These are phyloP conservation scores for Haplosporangium gracile DNA, from an alignment of 192 early-diverging fungal species.

Conservation along the genomic window DNA sequence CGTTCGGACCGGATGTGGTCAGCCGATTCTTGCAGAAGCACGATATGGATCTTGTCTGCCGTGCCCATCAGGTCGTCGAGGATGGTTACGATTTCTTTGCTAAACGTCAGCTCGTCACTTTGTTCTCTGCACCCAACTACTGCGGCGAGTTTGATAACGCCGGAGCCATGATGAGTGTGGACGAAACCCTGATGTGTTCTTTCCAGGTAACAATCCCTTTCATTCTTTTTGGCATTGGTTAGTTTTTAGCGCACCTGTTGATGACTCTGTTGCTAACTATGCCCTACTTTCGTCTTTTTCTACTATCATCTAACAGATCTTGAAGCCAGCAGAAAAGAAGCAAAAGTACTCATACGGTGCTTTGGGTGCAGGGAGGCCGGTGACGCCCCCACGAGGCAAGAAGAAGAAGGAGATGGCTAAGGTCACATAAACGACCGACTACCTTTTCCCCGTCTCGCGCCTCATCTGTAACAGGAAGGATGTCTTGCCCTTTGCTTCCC, in stretches of 20 bases:
- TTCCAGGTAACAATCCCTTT: slow-evolving; percentile 71
- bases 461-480: background rate
- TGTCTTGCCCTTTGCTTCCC: background rate
- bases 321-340: slow-evolving; percentile 97
- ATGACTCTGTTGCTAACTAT: background rate
- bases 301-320: slow-evolving; percentile 69
- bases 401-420: slow-evolving; percentile 67
- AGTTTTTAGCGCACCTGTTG: background rate
- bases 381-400: slow-evolving; percentile 81
- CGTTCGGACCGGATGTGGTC: slow-evolving; percentile 97
- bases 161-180: slow-evolving; percentile 92
- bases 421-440: slow-evolving; percentile 13
- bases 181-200: slow-evolving; percentile 90
- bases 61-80: slow-evolving; percentile 98
- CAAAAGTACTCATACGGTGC: slow-evolving; percentile 84
- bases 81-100: slow-evolving; percentile 99
- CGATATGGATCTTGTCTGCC: slow-evolving; percentile 97
- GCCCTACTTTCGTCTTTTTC: background rate
- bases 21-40: slow-evolving; percentile 95
- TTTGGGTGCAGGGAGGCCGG: slow-evolving; percentile 72
- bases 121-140: slow-evolving; percentile 98
- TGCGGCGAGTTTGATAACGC: slow-evolving; percentile 96
- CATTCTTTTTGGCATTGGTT: background rate
- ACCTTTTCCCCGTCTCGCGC: background rate
- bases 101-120: slow-evolving; percentile 94